These are phyloP conservation scores for Herpetospermum pedunculosum DNA, from an alignment of 306 rosid species.

Conservation along the genomic window DNA sequence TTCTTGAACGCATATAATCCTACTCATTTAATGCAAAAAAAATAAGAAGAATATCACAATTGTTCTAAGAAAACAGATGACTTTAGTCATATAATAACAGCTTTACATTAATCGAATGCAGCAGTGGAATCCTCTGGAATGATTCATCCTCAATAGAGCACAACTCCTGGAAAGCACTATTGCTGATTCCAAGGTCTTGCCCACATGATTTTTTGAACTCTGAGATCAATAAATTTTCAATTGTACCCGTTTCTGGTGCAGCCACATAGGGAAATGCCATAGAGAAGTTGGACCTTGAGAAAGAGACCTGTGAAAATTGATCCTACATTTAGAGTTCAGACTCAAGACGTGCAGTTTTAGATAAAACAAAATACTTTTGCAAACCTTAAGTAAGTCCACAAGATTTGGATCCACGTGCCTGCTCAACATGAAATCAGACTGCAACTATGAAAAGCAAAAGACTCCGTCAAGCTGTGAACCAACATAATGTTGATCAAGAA, in stretches of 20 bases:
- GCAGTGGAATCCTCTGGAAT: conserved; percentile 26
- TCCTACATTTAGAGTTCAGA: conserved; percentile 13
- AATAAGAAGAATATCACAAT: not conserved
- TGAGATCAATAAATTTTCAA: conserved; percentile 50
- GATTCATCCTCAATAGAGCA: conserved; percentile 45
- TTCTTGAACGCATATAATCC: conserved; percentile 67
- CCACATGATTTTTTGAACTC: conserved; percentile 76
- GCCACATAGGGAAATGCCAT: conserved; percentile 86
- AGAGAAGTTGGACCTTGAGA: conserved; percentile 66
- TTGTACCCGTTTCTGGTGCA: conserved; percentile 47
- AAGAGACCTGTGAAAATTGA: conserved; percentile 46
- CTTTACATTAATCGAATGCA: conserved; percentile 62
- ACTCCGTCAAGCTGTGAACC: not conserved
- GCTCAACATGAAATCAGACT: conserved; percentile 48
- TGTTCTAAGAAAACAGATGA: not conserved
- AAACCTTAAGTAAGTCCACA: conserved; percentile 63
- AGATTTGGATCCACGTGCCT: conserved; percentile 45
- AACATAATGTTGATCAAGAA: not conserved
- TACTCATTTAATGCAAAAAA: conserved; percentile 3
- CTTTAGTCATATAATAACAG: conserved; percentile 2
- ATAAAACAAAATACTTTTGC: conserved; percentile 6
- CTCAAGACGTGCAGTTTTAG: not conserved
- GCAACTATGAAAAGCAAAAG: conserved; percentile 31
- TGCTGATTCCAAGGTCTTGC: conserved; percentile 38
- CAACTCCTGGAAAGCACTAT: conserved; percentile 44